These are phyloP conservation scores for Cucumis sativus DNA, from an alignment of 306 rosid genomes.

Conservation along the genomic window DNA sequence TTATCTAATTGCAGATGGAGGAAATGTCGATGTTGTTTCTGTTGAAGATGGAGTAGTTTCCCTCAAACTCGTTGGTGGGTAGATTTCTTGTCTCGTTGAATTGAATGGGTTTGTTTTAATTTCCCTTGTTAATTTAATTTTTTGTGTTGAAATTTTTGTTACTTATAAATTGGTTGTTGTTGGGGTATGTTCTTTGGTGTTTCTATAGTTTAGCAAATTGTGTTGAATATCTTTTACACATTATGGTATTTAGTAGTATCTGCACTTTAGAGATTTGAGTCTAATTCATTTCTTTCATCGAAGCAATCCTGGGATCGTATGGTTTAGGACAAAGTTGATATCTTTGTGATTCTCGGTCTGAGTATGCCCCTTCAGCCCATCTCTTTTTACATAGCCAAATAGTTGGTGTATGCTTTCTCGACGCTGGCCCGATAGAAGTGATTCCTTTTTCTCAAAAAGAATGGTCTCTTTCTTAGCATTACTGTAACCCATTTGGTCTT, in stretches of 20 bases:
- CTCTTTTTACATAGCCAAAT: neutral
- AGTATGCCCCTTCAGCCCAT: neutral
- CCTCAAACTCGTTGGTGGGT: slow-evolving; percentile 60
- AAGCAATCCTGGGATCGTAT: too few relatives aligned
- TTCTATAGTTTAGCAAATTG: too few relatives aligned
- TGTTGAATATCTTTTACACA: neutral
- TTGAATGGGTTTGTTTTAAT: neutral
- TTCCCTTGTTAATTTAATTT: neutral
- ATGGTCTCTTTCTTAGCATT: neutral
- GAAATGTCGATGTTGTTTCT: slow-evolving; percentile 85
- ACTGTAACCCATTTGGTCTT: neutral
- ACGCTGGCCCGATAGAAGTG: neutral
- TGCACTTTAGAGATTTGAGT: neutral
- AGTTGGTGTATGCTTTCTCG: neutral
- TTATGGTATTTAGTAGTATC: neutral
- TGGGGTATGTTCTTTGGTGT: too few relatives aligned
- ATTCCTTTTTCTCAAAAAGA: too few relatives aligned
- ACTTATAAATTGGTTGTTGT: neutral
- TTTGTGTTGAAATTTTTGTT: neutral
- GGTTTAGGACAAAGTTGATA: too few relatives aligned
- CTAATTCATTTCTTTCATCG: neutral
- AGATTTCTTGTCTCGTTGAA: neutral
- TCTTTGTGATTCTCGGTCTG: too few relatives aligned
- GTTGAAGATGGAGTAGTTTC: slow-evolving; percentile 72
- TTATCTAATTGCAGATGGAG: slow-evolving; percentile 86